Evolutionary conservation across 192 early-diverging fungal genomes (phyloP).

Genomic region (Borealophlyctis nickersoniae): DNA sequence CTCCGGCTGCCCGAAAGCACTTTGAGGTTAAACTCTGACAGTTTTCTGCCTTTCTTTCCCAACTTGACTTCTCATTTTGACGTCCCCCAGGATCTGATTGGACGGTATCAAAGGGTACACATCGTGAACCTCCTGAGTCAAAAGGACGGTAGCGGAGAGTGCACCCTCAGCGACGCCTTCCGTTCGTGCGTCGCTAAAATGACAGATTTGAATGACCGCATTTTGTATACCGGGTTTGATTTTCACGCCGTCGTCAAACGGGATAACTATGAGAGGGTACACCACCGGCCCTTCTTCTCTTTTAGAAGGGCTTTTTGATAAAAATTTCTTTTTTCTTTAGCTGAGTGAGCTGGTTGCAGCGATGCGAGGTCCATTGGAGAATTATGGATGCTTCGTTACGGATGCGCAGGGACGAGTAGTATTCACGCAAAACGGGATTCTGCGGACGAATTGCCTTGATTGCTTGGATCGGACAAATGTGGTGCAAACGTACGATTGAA

Average conservation of each 20-base stretch:
- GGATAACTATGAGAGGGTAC: conserved; percentile 72
- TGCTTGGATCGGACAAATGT: conserved; percentile 93
- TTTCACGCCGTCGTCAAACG: conserved; percentile 77
- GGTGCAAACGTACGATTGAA: conserved; percentile 60
- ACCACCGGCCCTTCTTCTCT: background rate
- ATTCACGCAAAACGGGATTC: conserved; percentile 73
- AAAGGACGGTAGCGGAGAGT: conserved; percentile 67
- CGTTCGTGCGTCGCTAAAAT: conserved; percentile 39
- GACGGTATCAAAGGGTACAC: conserved; percentile 71
- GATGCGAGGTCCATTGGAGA: conserved; percentile 50
- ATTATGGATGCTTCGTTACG: conserved; percentile 67
- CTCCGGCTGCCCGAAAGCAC: conserved; percentile 71
- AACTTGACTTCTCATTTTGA: background rate
- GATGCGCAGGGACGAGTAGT: conserved; percentile 60
- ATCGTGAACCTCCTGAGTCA: conserved; percentile 75
- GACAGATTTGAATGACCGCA: conserved; percentile 33
- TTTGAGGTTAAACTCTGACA: conserved; percentile 43
- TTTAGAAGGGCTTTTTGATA: background rate
- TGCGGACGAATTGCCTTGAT: conserved; percentile 85
- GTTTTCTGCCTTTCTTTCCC: background rate
- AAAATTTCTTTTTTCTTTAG: conserved; percentile 12
- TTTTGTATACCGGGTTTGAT: conserved; percentile 77
- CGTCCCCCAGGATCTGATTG: conserved; percentile 57
- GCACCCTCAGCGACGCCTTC: conserved; percentile 66
- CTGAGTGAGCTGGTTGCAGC: conserved; percentile 49